These are phyloP conservation scores for Clarireedia sp. DNA, from an alignment of 2,329 filamentous ascomycete genomes.

Conservation along the genomic window DNA sequence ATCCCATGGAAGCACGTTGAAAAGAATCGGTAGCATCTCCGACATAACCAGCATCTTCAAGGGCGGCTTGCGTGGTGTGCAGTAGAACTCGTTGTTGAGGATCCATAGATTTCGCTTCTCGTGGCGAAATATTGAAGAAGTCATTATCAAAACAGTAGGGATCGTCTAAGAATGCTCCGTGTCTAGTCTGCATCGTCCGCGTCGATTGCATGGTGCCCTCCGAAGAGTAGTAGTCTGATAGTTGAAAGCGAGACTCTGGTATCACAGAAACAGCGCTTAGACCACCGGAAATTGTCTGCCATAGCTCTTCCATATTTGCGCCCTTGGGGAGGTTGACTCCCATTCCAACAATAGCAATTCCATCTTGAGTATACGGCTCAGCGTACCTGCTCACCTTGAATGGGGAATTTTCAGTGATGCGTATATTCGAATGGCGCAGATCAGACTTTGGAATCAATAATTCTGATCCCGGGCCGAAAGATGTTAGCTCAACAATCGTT, in stretches of 20 bases:
- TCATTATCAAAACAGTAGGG: not conserved
- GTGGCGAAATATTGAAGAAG: not conserved
- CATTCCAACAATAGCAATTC: too few species aligned
- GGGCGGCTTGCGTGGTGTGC: not conserved
- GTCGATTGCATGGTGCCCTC: not conserved
- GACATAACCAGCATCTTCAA: constrained; percentile 14
- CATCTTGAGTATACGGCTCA: too few species aligned
- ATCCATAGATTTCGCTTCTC: not conserved
- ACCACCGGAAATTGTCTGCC: not conserved
- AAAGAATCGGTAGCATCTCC: not conserved
- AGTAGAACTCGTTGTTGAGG: not conserved
- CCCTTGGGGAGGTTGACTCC: too few species aligned
- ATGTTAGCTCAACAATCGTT: too few species aligned
- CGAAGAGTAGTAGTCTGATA: not conserved
- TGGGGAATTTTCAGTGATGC: too few species aligned
- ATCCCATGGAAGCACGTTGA: not conserved
- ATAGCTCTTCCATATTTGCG: not conserved
- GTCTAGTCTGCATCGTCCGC: too few species aligned
- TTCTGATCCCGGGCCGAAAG: too few species aligned
- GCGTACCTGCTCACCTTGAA: too few species aligned
- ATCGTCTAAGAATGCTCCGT: too few species aligned
- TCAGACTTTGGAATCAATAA: too few species aligned
- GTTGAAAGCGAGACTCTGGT: not conserved
- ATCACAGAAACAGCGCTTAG: not conserved
- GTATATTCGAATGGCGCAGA: too few species aligned